Base-by-base conservation (phyloP, 23 red algal genomes). In the Gracilariopsis chorda region DNA sequence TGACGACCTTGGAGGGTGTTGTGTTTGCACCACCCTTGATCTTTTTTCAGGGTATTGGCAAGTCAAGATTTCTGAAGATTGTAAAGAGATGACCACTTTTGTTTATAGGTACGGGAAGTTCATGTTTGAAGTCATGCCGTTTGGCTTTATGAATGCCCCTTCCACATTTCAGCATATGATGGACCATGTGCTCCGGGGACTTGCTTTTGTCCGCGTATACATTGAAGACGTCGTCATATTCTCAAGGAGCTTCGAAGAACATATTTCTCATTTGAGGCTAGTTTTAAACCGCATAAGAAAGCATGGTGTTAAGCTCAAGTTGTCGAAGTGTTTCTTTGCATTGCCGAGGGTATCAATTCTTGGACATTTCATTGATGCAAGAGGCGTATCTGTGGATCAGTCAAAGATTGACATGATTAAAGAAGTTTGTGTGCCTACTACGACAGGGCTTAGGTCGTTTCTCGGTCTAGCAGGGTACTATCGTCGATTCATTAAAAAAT, bases 31-130 rank as follows among this genome's bases (percentile, higher is more conserved):
- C n/a, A n/a, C n/a, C n/a, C n/a, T n/a, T n/a, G n/a, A n/a, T n/a
- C n/a, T n/a, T n/a, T n/a, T n/a, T n/a, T n/a, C n/a, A n/a, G n/a
- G n/a, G n/a, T n/a, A n/a, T n/a, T n/a, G n/a, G n/a, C n/a, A n/a
- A n/a, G n/a, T n/a, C n/a, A n/a, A n/a, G n/a, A n/a, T n/a, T n/a
- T n/a, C n/a, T n/a, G n/a, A n/a, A n/a, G n/a, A n/a, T n/a, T n/a
- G n/a, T n/a, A 71, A 88, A 33, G 81, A 86, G 39, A 86, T 71
- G 81, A 86, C 81, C 7, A 86, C 57, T 8, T 86, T 86, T 48
- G 8, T 35, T n/a, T 69, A 42, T 48, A 36, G 60, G 12, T 29
- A 68, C 10, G 81, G 81, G 12, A 68, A 4, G 12, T 86, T 48
- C 63, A 37, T 40, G 30, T 86, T 86, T 72, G 21, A 69, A 48